A percentile compares a stretch with the other conserved stretches of the same genome.
Evolutionary conservation across 225 moss, liverwort and hornwort genomes (phyloP).

Genomic region (Pseudisothecium myosuroides): DNA sequence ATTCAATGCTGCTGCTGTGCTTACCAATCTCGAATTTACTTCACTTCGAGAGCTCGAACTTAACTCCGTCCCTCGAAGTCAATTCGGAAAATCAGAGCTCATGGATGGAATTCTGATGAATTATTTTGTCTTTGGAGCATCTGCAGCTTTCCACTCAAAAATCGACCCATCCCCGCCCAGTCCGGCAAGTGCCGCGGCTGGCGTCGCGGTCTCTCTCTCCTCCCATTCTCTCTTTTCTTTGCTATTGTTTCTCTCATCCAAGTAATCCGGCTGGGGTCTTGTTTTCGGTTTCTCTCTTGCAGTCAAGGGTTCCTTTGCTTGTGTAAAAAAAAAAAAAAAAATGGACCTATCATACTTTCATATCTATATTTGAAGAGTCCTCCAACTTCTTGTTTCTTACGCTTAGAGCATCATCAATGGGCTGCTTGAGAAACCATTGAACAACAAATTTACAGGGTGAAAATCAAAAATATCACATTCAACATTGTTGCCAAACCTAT

Average conservation of each 20-base stretch:
- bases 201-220: too few species aligned
- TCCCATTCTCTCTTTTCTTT: too few species aligned
- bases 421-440: accelerated
- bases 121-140: neutral
- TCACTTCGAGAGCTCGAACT: neutral
- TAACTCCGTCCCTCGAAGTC: neutral
- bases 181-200: too few species aligned
- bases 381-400: neutral
- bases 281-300: too few species aligned
- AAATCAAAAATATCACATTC: neutral
- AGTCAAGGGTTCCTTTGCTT: too few species aligned
- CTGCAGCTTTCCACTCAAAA: neutral
- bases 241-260: too few species aligned
- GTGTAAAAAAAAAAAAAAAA: too few species aligned
- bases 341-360: neutral
- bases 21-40: neutral
- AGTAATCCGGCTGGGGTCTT: too few species aligned
- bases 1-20: neutral
- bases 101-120: neutral
- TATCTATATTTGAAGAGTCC: too few species aligned
- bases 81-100: neutral
- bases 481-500: accelerated
- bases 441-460: accelerated
- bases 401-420: too few species aligned
- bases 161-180: too few species aligned